Base-by-base conservation (phyloP, 495 filamentous ascomycete genomes). In the Xylaria venustula region DNA sequence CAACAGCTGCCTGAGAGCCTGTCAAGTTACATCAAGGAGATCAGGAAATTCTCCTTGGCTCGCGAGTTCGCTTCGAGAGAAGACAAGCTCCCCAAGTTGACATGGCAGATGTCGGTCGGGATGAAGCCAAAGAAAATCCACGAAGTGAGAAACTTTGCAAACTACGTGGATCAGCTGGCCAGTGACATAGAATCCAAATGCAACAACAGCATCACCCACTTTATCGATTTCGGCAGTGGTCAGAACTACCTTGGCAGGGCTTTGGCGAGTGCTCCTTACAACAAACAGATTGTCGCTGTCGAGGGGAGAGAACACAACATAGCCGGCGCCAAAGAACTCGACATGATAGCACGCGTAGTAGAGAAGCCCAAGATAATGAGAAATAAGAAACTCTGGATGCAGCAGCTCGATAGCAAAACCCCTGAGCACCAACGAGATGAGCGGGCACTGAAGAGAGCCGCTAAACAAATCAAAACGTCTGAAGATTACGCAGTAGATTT, bases 91-190 rank as follows among this genome's bases (percentile, higher is more conserved):
- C 72, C 70, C 15, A 79, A 78, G 60, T 70, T 95, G 17, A 83
- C 90, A 3, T 77, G 83, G 41, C 83, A 88, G 66, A 81, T 97
- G 23, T 84, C 90, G 0, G 82, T 95, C 4, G 94, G 94, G 19
- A 98, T 98, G 95, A 97, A 91, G 60, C 82, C 87, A 30, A 98
- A 98, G 74, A 98, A 98, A 73, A 81, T 91, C 17, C 95, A 98
- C 62, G 94, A 98, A 77, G 94, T 97, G 40, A 77, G 78, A 8
- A 82, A 86, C 37, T 85, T 90, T 52, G 74, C 81, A 1, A 72
- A 80, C 42, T 80, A 83, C 62, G 79, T 86, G 54, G 78, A 82
- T 54, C 66, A 74, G 34, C 79, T 90, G 17, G 81, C 83, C 3
- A 75, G 78, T 34, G 75, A 82, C 23, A 75, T 87, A 57, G 70